Evolutionary conservation across 2,329 filamentous ascomycete species (phyloP).

Genomic region (Penicillium sp.): DNA sequence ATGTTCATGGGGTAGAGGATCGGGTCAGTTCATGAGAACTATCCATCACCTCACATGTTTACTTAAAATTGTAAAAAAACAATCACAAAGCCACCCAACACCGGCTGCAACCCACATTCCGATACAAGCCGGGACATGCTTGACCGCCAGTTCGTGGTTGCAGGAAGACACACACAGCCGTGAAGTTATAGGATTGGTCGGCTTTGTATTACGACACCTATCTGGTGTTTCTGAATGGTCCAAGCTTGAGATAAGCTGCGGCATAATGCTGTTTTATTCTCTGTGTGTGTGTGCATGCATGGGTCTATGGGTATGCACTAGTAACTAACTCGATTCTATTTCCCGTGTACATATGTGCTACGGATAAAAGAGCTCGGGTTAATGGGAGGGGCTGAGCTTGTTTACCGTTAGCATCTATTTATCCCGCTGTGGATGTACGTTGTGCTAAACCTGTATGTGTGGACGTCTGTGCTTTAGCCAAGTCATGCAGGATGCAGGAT

Average conservation of each 20-base stretch:
- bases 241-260: conserved; percentile 9
- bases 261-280: neutral
- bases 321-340: neutral
- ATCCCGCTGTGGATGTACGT: neutral
- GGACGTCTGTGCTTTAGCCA: conserved; percentile 6
- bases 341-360: neutral
- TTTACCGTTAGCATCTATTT: neutral
- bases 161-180: neutral
- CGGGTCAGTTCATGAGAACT: neutral
- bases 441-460: conserved; percentile 5
- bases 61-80: neutral
- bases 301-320: neutral
- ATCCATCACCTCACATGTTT: neutral
- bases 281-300: neutral
- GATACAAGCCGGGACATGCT: neutral
- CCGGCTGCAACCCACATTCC: neutral
- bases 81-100: neutral
- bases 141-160: conserved; percentile 10
- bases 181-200: neutral
- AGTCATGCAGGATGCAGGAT: conserved; percentile 10
- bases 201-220: neutral
- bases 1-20: neutral
- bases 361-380: neutral
- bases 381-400: neutral
- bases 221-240: neutral